Conservation (phyloP, 2,329 filamentous ascomycete genomes). For the Penicillium sp. region DNA sequence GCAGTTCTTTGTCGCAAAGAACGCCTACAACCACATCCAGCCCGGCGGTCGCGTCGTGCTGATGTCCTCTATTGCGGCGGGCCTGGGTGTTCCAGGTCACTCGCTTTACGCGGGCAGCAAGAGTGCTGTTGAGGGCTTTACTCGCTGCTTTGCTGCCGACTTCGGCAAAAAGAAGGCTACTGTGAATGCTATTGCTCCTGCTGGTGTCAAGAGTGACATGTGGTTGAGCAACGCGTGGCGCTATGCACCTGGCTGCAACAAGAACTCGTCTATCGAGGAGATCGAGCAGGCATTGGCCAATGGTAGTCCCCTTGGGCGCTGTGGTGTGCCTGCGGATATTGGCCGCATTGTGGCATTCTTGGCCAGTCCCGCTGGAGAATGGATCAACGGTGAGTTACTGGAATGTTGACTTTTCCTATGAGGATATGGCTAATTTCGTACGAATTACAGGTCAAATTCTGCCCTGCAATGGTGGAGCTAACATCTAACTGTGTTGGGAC, state of each 20-base stretch:
- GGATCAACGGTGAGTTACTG: slow-evolving; percentile 59
- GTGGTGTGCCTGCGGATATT: slow-evolving; percentile 59
- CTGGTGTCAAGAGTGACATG: slow-evolving; percentile 58
- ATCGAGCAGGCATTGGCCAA: slow-evolving; percentile 58
- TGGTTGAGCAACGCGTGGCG: slow-evolving; percentile 69
- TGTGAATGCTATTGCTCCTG: slow-evolving; percentile 29
- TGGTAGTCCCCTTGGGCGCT: slow-evolving; percentile 60
- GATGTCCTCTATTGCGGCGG: slow-evolving; percentile 69
- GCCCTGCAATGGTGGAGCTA: slow-evolving; percentile 26
- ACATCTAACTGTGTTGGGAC: slow-evolving; percentile 19
- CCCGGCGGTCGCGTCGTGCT: slow-evolving; percentile 71
- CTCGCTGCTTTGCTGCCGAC: slow-evolving; percentile 70
- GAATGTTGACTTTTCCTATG: neutral
- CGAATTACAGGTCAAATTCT: slow-evolving; percentile 22
- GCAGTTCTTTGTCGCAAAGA: slow-evolving; percentile 63
- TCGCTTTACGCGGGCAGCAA: slow-evolving; percentile 73
- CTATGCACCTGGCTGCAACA: slow-evolving; percentile 56
- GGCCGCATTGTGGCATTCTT: slow-evolving; percentile 58
- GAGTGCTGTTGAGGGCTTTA: slow-evolving; percentile 74
- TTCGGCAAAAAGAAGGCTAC: slow-evolving; percentile 56
- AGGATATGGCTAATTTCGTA: slow-evolving; percentile 1
- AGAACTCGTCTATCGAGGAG: slow-evolving; percentile 45
- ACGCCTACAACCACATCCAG: slow-evolving; percentile 69
- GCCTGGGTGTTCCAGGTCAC: slow-evolving; percentile 67
- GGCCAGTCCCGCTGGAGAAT: slow-evolving; percentile 59